Evolutionary conservation across 2,329 filamentous ascomycete species (phyloP).

Genomic region (Ceratocystis smalleyi): DNA sequence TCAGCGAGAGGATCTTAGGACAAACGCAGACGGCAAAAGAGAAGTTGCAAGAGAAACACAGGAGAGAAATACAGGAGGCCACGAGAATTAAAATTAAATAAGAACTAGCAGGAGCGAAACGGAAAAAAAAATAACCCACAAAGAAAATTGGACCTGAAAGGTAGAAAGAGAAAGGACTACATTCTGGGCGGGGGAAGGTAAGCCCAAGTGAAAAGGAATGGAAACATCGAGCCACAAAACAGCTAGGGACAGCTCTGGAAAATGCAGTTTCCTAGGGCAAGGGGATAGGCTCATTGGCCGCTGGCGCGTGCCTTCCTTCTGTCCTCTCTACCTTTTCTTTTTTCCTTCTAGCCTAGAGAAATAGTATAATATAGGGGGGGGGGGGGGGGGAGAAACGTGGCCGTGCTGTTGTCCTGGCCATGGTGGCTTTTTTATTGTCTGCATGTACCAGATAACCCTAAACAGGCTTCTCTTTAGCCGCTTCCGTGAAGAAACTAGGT

Average conservation of each 20-base stretch:
- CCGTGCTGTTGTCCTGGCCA: too few relatives aligned
- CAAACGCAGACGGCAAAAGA: background rate
- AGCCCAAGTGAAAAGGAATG: background rate
- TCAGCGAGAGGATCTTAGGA: background rate
- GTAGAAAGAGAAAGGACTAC: background rate
- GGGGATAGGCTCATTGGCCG: background rate
- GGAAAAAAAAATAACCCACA: background rate
- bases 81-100: background rate
- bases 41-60: background rate
- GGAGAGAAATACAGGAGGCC: background rate
- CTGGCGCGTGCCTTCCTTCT: background rate
- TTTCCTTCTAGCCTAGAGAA: background rate
- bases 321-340: background rate
- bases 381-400: too few relatives aligned
- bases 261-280: background rate
- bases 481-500: background rate
- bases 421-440: too few relatives aligned
- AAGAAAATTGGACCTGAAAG: background rate
- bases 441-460: background rate
- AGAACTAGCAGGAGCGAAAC: background rate
- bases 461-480: background rate
- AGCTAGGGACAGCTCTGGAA: background rate
- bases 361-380: too few relatives aligned
- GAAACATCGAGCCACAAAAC: background rate
- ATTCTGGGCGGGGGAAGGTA: background rate